Evolutionary conservation across 768 basidiomycete genomes (phyloP).

Genomic region (Rhodotorula babjevae): DNA sequence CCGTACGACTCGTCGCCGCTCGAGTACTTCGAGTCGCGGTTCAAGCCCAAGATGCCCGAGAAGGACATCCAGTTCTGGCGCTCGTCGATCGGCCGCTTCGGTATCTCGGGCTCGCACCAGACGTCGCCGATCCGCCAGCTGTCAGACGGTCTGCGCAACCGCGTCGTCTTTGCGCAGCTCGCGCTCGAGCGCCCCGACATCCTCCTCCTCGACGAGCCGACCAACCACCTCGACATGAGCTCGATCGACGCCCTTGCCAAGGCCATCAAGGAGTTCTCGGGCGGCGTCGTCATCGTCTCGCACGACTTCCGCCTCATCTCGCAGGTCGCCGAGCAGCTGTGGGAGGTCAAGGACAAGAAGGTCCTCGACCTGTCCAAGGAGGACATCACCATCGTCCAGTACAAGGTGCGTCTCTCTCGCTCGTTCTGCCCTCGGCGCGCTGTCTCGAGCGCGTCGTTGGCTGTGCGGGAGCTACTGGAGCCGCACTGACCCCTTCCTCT

Average conservation of each 20-base stretch:
- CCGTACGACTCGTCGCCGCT: constrained; percentile 86
- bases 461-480: no score
- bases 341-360: constrained; percentile 94
- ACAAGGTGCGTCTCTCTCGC: not conserved
- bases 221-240: constrained; percentile 96
- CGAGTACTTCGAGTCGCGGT: constrained; percentile 85
- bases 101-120: constrained; percentile 88
- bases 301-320: constrained; percentile 99
- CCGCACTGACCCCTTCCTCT: not conserved
- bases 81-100: constrained; percentile 89
- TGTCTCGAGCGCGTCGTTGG: no score
- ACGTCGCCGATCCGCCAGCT: constrained; percentile 88
- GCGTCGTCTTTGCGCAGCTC: constrained; percentile 88
- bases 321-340: constrained; percentile 96
- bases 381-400: not conserved
- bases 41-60: constrained; percentile 79
- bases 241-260: constrained; percentile 92
- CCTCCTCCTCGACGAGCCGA: constrained; percentile 69
- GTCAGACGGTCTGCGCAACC: constrained; percentile 92
- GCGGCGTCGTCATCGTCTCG: constrained; percentile 98
- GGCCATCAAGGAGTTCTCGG: constrained; percentile 95
- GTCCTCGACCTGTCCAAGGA: constrained; percentile 83
- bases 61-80: constrained; percentile 94
- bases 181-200: constrained; percentile 95
- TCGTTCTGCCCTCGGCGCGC: no score